Conservation (phyloP, 1,284 basidiomycete species). For the Xerocomus cyaneibrunnescens region DNA sequence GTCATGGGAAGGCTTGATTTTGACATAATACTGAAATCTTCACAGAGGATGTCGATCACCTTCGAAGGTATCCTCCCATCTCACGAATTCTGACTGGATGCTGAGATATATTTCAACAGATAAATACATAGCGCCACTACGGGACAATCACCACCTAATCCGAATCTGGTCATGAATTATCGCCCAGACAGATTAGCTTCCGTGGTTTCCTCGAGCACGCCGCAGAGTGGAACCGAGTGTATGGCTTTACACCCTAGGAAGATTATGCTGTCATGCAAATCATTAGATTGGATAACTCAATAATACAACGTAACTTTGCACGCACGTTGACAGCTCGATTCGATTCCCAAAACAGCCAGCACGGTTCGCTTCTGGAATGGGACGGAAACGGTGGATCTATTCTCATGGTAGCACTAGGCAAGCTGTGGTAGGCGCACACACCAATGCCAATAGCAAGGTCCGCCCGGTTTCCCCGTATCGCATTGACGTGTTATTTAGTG, state of each 20-base stretch:
- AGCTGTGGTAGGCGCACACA: constrained; percentile 12
- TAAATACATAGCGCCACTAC: not conserved
- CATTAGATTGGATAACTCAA: not conserved
- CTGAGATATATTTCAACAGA: not conserved
- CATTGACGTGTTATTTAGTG: not conserved
- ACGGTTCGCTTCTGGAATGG: constrained; percentile 10
- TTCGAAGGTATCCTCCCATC: not conserved
- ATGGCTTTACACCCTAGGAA: not conserved
- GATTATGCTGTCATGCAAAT: constrained; percentile 8
- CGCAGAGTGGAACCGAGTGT: not conserved
- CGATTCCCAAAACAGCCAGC: not conserved
- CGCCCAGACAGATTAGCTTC: not conserved
- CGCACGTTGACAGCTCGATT: not conserved
- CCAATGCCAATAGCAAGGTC: constrained; percentile 13
- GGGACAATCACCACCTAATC: not conserved
- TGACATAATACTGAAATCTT: no score
- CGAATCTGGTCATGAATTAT: not conserved
- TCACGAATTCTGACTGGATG: not conserved
- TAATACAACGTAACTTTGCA: not conserved
- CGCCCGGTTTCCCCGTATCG: not conserved
- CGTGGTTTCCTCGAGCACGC: not conserved
- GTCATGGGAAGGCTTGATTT: no score
- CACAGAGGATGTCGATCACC: not conserved
- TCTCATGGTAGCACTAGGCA: constrained; percentile 1
- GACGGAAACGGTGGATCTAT: not conserved